Percentiles rank a stretch among this genome's conserved stretches.
phyloP scores from a whole-genome alignment of 1,139 yeast genomes.

The Pichia sp. region DNA sequence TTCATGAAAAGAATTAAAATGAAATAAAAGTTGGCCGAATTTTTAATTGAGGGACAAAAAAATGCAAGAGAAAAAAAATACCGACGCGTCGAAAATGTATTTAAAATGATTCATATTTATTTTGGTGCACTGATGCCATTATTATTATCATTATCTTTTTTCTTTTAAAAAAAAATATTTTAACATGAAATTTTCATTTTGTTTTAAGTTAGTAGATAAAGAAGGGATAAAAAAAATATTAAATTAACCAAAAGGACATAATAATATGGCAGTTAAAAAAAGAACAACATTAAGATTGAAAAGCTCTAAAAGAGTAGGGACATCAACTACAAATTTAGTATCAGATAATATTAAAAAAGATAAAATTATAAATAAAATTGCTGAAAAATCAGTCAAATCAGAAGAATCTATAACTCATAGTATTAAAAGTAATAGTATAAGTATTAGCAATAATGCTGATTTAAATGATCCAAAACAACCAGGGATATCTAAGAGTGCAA shows the following conservation, averaged over 20 bases:
- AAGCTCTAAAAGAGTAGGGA: conserved; percentile 22
- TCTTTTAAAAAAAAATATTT: too few relatives aligned
- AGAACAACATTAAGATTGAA: conserved; percentile 43
- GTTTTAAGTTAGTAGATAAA: too few relatives aligned
- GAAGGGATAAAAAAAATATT: too few relatives aligned
- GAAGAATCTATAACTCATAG: background rate
- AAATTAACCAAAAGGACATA: background rate
- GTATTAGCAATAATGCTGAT: background rate
- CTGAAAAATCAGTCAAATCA: conserved; percentile 3
- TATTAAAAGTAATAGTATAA: conserved; percentile 17
- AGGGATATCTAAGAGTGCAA: conserved; percentile 56
- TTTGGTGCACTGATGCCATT: too few relatives aligned
- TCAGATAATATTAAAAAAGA: conserved; percentile 7
- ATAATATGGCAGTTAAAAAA: conserved; percentile 38
- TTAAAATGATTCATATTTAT: too few relatives aligned
- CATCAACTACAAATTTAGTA: background rate
- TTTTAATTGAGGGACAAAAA: background rate
- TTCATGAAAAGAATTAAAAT: too few relatives aligned
- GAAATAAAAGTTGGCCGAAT: too few relatives aligned
- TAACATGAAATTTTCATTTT: too few relatives aligned
- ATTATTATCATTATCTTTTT: too few relatives aligned
- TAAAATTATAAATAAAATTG: conserved; percentile 15
- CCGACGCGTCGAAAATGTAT: background rate
- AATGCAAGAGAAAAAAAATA: background rate
- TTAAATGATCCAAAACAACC: conserved; percentile 25